Evolutionary conservation across 1,284 basidiomycete genomes (phyloP).

Genomic region (Moesziomyces globuligerus): DNA sequence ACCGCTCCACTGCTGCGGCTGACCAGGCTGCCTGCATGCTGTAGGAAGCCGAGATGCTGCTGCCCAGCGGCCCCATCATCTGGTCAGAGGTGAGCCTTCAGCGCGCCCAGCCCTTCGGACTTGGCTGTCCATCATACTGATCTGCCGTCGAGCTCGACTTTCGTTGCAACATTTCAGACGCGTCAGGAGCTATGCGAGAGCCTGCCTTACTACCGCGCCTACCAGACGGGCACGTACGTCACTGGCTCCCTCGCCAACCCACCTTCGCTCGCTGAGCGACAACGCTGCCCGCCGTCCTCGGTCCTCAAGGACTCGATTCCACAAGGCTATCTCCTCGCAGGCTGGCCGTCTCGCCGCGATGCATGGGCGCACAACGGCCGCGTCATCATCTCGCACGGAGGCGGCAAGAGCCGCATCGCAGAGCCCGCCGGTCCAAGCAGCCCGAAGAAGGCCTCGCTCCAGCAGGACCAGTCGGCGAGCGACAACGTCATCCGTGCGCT

Average conservation of each 20-base stretch:
- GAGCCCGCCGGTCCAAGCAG: not conserved
- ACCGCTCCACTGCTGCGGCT: not conserved
- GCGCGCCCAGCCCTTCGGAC: not conserved
- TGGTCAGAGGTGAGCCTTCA: conserved; percentile 31
- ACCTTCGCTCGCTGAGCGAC: conserved; percentile 1
- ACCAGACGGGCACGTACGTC: conserved; percentile 47
- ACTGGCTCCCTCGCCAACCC: conserved; percentile 8
- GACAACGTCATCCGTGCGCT: conserved; percentile 41
- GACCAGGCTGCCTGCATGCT: not conserved
- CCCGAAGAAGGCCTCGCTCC: conserved; percentile 18
- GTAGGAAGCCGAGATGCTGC: conserved; percentile 4
- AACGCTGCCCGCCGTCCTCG: not conserved
- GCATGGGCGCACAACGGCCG: conserved; percentile 32
- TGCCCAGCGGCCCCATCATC: conserved; percentile 30
- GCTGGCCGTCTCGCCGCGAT: conserved; percentile 45
- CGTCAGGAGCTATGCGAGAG: conserved; percentile 54
- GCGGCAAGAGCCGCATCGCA: conserved; percentile 28
- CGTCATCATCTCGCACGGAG: conserved; percentile 54
- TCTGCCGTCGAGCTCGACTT: not conserved
- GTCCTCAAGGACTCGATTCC: conserved; percentile 29
- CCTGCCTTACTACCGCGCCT: conserved; percentile 53
- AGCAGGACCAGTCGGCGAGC: conserved; percentile 36
- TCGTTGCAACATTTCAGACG: conserved; percentile 4
- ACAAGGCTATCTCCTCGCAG: conserved; percentile 50
- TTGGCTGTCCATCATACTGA: not conserved